Base-by-base conservation (phyloP, 176 grass and related monocot genomes). In the Bolboschoenus planiculmis region DNA sequence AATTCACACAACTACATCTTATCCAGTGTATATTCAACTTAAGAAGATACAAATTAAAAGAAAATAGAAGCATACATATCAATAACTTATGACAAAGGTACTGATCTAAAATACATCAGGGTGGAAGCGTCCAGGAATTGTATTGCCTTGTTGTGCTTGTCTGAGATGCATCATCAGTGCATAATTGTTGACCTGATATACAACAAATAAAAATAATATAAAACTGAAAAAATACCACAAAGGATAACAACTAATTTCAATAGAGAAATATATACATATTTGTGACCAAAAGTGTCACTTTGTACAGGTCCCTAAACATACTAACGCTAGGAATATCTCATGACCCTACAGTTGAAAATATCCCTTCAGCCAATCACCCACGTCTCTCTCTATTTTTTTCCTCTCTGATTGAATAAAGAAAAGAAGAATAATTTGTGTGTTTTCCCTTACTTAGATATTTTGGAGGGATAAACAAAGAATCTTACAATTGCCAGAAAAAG, bases 151-250 rank as follows among this genome's bases (percentile, higher is more conserved):
- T 55, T 90, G 88, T 39, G 93, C 84, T 75, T 92, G 93, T 78
- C 81, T 86, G 2, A 95, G 86, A 71, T 95, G 93, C 90, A 95
- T 86, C 4, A 81, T 87, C 56, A 95, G 67, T 2, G 88, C 83
- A 37, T 92, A 95, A 68, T 95, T 95, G 58, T 91, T 92, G 50
- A 94, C 81, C 92, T 94, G 85, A 46, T 10, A 40, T 36, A 53
- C 36, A 21, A 37, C 3, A 76, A 53, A n/a, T 46, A 16, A 21
- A 39, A n/a, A n/a, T n/a, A n/a, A 76, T 64, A 64, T 14, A 46
- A 31, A 61, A 72, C 7, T 53, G 5, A 58, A 62, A 18, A 23
- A 85, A 63, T 46, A 60, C 21, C 67, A 72, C 4, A 59, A 63
- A 64, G 33, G 10, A 11, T 37, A n/a, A 67, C 7, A 37, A 68